Conservation (phyloP, 805 yeast species). For the Blastobotrys robertii region DNA sequence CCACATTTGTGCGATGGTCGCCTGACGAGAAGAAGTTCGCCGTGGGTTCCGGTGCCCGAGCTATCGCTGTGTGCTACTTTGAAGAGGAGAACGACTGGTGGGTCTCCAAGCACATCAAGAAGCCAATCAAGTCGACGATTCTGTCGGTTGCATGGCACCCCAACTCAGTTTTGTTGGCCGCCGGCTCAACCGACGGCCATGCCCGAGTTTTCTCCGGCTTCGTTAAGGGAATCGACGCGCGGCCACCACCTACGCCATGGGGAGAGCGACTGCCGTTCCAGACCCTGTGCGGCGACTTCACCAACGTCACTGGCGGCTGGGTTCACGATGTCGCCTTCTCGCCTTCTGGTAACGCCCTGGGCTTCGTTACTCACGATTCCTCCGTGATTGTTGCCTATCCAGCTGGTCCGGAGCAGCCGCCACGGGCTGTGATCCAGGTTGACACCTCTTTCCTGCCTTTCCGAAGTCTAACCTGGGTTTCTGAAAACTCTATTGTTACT, state of each 20-base stretch:
- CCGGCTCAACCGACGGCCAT: slow-evolving; percentile 91
- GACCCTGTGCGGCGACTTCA: slow-evolving; percentile 75
- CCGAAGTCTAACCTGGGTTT: slow-evolving; percentile 59
- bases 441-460: slow-evolving; percentile 71
- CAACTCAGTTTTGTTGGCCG: slow-evolving; percentile 75
- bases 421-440: slow-evolving; percentile 46
- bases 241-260: slow-evolving; percentile 79
- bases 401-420: slow-evolving; percentile 54
- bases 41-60: slow-evolving; percentile 91
- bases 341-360: slow-evolving; percentile 68
- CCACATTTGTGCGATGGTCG: slow-evolving; percentile 90
- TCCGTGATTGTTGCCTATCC: slow-evolving; percentile 75
- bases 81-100: slow-evolving; percentile 98
- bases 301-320: slow-evolving; percentile 73
- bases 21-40: slow-evolving; percentile 94
- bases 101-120: slow-evolving; percentile 95
- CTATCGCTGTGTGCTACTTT: slow-evolving; percentile 90
- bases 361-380: slow-evolving; percentile 80
- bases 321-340: slow-evolving; percentile 84
- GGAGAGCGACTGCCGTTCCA: slow-evolving; percentile 93
- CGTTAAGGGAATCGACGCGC: slow-evolving; percentile 77
- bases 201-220: slow-evolving; percentile 83
- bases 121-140: slow-evolving; percentile 84
- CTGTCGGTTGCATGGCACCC: slow-evolving; percentile 87
- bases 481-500: slow-evolving; percentile 59